Evolutionary conservation across 331 rosid genomes (phyloP).

Genomic region (Phaseolus coccineus): DNA sequence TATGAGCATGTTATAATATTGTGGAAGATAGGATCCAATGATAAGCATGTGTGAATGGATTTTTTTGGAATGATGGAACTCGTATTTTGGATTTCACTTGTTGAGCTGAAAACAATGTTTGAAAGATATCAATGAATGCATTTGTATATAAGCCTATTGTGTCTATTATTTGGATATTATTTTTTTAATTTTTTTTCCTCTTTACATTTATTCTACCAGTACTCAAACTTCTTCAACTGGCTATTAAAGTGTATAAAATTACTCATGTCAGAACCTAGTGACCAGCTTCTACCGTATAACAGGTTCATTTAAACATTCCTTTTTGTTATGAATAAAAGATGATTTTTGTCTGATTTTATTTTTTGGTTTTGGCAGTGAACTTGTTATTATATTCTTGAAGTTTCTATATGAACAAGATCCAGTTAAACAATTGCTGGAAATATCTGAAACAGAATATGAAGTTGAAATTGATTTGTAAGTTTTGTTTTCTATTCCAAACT

Average conservation of each 20-base stretch:
- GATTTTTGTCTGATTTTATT: constrained; percentile 39
- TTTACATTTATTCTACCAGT: constrained; percentile 58
- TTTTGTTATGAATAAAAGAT: constrained; percentile 39
- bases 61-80: constrained; percentile 30
- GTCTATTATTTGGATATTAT: constrained; percentile 22
- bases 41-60: constrained; percentile 39
- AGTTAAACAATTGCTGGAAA: constrained; percentile 82
- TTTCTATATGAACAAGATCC: constrained; percentile 94
- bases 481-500: background rate
- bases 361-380: constrained; percentile 82
- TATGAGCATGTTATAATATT: constrained; percentile 27
- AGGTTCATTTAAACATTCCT: constrained; percentile 62
- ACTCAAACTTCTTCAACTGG: constrained; percentile 97
- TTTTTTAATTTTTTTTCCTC: constrained; percentile 21
- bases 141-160: constrained; percentile 26
- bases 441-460: constrained; percentile 65
- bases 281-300: constrained; percentile 87
- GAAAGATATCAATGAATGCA: background rate
- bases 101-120: constrained; percentile 24
- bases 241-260: constrained; percentile 87
- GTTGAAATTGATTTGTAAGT: constrained; percentile 86
- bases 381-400: constrained; percentile 83
- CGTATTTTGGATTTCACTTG: constrained; percentile 29
- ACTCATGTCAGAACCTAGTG: constrained; percentile 94
- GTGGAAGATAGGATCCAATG: background rate